Base-by-base conservation (phyloP, 768 basidiomycete species). In the Hysterangium stoloniferum region DNA sequence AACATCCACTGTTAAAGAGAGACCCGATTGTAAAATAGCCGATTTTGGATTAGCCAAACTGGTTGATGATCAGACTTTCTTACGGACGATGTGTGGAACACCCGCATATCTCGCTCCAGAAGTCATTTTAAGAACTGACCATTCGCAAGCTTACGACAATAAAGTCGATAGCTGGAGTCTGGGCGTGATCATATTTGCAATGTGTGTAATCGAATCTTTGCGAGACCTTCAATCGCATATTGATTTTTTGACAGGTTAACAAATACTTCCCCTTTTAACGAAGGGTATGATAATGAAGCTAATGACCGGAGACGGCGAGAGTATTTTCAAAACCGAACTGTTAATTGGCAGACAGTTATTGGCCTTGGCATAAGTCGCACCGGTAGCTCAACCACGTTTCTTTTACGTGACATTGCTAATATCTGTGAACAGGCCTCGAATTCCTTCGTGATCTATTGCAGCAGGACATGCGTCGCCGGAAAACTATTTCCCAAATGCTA, bases 31-130 rank as follows among this genome's bases (percentile, higher is more conserved):
- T 58, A 97, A 97, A 62, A 84, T 97, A 13, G 94, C 95, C 2
- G 95, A 97, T 65, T 99, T 96, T 62, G 95, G 95, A 3, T 77
- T 97, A 6, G 94, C 95, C 1, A 99, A 98, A 63, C 80, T 85
- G n/a, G 80, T 89, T 20, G 82, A 89, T 55, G 82, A 79, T 55
- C 62, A 79, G 57, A 90, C 86, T 0, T 84, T 86, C 76, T 67
- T 91, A 11, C 75, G 75, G 80, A 95, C 94, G 0, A 90, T 94
- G 86, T 97, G 95, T 58, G 95, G 95, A 4, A 99, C 96, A 0
- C 95, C 95, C 0, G 82, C 80, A 57, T 97, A 97, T 63, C 80
- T 96, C 4, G 93, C 92, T 1, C 91, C 91, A 1, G 94, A 97
- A 58, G 90, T 99, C 28, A 86, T 97, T 43, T 69, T 68, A 54